Base-by-base conservation (phyloP, 1,284 basidiomycete genomes). In the Boletellus dicymbophilus region DNA sequence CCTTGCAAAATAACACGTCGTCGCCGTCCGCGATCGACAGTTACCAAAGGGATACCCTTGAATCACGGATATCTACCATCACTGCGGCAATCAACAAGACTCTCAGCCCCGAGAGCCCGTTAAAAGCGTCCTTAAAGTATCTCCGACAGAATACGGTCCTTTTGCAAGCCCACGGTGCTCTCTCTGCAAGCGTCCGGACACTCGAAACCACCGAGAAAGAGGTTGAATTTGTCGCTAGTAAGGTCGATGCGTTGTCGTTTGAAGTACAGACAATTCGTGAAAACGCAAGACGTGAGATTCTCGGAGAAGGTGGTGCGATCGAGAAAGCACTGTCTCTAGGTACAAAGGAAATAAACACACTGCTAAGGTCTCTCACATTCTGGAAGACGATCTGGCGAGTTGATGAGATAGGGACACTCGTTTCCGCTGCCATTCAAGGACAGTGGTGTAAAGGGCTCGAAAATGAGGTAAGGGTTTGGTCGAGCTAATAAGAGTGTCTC, bases 391-490 rank as follows among this genome's bases (percentile, higher is more conserved):
- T 87, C 8, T 80, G 78, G 74, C 70, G 79, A 9, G 81, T 89
- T 2, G 92, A 94, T 62, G 90, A 92, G 53, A 78, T 92, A 18
- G 81, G 77, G 10, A 67, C 72, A 30, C 75, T 84, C 26, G 67
- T 94, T 10, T 72, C 70, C 1, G 58, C 72, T 13, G 79, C 82
- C 33, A 66, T 90, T 10, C 72, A 78, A 36, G 69, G 70, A 36
- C 66, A 74, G 2, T 92, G 89, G 82, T 88, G 84, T 51, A 72
- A 69, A 53, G 80, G 80, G 6, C 72, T 93, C 12, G 85, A 92
- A 62, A 73, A 76, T 54, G 76, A 82, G 69, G 89, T 88, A 62
- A 13, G 11, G 9, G 6, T 47, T 30, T 37, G 15, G n/a, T 43
- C 20, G 13, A 21, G 6, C 8, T 40, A 0, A 37, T 25, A 7